Evolutionary conservation across 257 asterid species (phyloP), one percentile per base, ranked within the genome.

Genomic region (Solanum verrucosum): DNA sequence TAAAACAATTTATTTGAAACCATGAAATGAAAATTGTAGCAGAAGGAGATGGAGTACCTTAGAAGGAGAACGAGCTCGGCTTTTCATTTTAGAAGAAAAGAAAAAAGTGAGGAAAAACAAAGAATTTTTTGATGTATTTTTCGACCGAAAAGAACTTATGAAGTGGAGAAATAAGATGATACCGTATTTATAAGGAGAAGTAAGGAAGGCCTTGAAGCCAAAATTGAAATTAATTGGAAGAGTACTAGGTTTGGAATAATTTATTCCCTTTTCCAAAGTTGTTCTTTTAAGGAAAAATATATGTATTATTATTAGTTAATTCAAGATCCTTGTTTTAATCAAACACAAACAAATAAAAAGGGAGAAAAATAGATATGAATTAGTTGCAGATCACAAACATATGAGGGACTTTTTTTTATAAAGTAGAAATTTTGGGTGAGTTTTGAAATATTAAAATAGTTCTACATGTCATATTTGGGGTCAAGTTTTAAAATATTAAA

Each of bases 131-230:
- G 44, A 86, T 38, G 46, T 23, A 77, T 67, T 9, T 14, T 13
- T 68, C 6, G 2, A 25, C 21, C 15, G 3, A 6, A 40, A 72
- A 35, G 8, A 21, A 52, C 18, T 33, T 46, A 25, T 63, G 7
- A 86, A 83, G 75, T 85, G 74, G 81, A 73, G 88, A 89, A 63
- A 46, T 72, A 89, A 91, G 85, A 23, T 10, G 67, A 3, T 70
- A 42, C 14, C 9, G 78, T 89, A 71, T 33, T 52, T 52, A 52
- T 16, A 52, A 3, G 79, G 13, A 40, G 46, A 84, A 65, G 74
- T 25, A 8, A 31, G 56, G 40, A 46, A 42, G 37, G 71, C 42
- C 42, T 38, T 38, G 42, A 38, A 38, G 42, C 42, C 42, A 38
- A 38, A 38, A 38, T 38, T 38, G 56, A 59, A 87, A 78, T 52